These are phyloP conservation scores for Trichoderma breve DNA, from an alignment of 2,329 filamentous ascomycete species.

Conservation along the genomic window DNA sequence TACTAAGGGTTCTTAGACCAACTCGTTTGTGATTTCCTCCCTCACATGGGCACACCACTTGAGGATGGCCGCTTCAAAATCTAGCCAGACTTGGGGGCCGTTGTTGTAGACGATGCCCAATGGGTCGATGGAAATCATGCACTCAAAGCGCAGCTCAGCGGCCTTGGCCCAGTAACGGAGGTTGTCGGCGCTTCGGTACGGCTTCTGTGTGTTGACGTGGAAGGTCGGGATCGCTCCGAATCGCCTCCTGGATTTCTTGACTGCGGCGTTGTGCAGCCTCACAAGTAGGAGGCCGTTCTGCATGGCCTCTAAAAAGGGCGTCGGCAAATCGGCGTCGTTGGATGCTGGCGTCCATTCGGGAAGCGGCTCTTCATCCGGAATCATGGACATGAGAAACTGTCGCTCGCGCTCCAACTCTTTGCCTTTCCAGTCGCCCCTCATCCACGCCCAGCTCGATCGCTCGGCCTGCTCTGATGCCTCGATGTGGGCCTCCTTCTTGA, in stretches of 20 bases:
- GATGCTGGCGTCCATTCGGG: constrained; percentile 63
- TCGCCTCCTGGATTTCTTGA: constrained; percentile 77
- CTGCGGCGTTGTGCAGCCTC: constrained; percentile 83
- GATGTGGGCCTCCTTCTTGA: constrained; percentile 72
- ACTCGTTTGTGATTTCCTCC: constrained; percentile 75
- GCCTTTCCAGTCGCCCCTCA: constrained; percentile 71
- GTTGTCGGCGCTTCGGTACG: constrained; percentile 91
- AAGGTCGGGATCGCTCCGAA: constrained; percentile 88
- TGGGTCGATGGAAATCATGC: constrained; percentile 77
- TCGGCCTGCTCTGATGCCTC: constrained; percentile 71
- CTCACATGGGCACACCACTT: constrained; percentile 81
- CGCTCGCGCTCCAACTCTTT: constrained; percentile 75
- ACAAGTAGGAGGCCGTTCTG: constrained; percentile 80
- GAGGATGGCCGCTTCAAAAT: constrained; percentile 79
- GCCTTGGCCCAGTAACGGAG: constrained; percentile 95
- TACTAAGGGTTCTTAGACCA: constrained; percentile 28
- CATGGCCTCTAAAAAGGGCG: constrained; percentile 70
- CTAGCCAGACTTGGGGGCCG: constrained; percentile 67
- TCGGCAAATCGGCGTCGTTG: constrained; percentile 52
- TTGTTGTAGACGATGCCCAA: constrained; percentile 80
- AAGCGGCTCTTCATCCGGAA: constrained; percentile 56
- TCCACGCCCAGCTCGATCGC: constrained; percentile 76
- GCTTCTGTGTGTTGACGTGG: constrained; percentile 91
- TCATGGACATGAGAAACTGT: constrained; percentile 77
- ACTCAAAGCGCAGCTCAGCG: constrained; percentile 89